Evolutionary conservation across 768 basidiomycete genomes (phyloP).

Genomic region (Calvatia gigantea): DNA sequence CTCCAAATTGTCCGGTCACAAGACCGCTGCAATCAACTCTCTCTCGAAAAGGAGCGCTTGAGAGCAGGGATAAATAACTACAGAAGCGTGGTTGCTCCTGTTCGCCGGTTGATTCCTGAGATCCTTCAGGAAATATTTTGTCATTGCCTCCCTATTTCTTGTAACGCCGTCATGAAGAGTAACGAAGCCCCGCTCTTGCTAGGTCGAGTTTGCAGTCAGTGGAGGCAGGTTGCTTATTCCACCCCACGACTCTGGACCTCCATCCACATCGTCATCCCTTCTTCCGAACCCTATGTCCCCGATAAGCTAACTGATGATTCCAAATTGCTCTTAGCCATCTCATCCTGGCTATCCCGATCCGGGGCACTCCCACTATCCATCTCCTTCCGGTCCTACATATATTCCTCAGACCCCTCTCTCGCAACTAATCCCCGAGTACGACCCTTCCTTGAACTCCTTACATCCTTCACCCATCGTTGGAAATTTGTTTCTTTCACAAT

Average conservation of each 20-base stretch:
- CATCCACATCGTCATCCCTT: constrained; percentile 16
- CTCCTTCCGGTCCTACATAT: not conserved
- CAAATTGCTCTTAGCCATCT: not conserved
- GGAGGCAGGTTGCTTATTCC: constrained; percentile 18
- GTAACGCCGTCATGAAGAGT: constrained; percentile 15
- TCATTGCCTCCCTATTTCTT: constrained; percentile 15
- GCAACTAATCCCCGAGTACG: not conserved
- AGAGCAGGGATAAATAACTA: not conserved
- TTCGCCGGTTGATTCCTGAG: constrained; percentile 16
- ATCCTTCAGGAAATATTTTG: constrained; percentile 20
- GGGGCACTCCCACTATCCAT: constrained; percentile 11
- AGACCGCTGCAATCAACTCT: not conserved
- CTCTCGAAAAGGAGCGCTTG: not conserved
- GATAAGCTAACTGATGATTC: not conserved
- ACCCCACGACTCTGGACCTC: constrained; percentile 23
- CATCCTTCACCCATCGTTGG: not conserved
- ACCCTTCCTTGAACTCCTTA: constrained; percentile 5
- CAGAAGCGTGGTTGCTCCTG: constrained; percentile 13
- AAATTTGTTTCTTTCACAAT: not conserved
- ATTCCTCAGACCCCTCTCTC: not conserved
- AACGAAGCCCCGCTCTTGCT: constrained; percentile 19
- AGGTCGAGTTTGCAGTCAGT: constrained; percentile 16
- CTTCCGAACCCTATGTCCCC: not conserved
- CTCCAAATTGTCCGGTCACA: not conserved
- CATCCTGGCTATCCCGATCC: constrained; percentile 9